Evolutionary conservation across 805 yeast species (phyloP), one percentile per base, ranked within the genome.

Genomic region (Blastobotrys peoriensis): DNA sequence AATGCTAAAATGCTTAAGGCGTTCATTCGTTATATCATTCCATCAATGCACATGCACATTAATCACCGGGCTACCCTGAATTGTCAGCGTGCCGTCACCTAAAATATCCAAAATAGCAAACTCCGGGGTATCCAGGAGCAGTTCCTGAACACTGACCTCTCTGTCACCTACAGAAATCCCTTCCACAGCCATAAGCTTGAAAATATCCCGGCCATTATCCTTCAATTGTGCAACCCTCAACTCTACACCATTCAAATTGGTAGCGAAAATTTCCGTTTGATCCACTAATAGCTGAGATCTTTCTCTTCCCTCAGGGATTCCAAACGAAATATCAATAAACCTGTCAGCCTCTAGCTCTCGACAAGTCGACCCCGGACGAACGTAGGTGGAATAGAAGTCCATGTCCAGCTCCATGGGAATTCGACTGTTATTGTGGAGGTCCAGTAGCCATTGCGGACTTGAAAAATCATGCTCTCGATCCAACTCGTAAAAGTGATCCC

Each of bases 401-500:
- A 28, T 27, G n/a, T 33, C 36, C 10, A 50, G 35, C 22, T 52
- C 54, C 36, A 47, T 42, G 30, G 27, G 18, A 36, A 33, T 5
- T 33, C 20, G 20, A 17, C 23, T 13, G 33, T 30, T 33, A 5
- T 33, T 13, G 19, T 3, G 30, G 13, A 25, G 30, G 21, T 39
- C 19, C 9, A 3, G 8, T 19, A 48, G 33, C 55, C 55, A 53
- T 35, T 17, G 42, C 8, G 55, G 59, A 21, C 36, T 42, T 37
- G 47, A 47, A 40, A 25, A 52, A 40, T 54, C 47, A 28, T 50
- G 44, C 2, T 49, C 17, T 1, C 51, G 45, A 39, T 62, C 61
- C 10, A 61, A 43, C 19, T 49, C 48, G 41, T 61, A 59, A 40
- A 64, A 64, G 33, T 48, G 44, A 8, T 49, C 46, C 67, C 66